These are phyloP conservation scores for Goffeauzyma gilvescens DNA, from an alignment of 768 basidiomycete genomes.

Conservation along the genomic window DNA sequence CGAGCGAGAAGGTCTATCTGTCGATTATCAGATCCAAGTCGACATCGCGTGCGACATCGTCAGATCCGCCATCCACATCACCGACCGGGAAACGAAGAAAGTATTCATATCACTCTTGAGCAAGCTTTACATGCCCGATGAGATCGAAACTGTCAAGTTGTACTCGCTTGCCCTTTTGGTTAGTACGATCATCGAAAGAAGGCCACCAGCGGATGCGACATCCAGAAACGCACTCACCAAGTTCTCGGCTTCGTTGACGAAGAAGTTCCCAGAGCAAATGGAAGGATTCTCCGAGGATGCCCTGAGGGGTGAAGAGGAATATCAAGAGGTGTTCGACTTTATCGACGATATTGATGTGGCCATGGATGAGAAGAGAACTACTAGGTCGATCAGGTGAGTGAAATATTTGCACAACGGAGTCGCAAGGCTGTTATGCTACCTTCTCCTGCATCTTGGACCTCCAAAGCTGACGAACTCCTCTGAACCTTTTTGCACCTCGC, in stretches of 20 bases:
- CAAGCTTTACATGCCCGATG: conserved; percentile 48
- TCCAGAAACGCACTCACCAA: conserved; percentile 51
- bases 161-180: conserved; percentile 41
- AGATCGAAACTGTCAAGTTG: conserved; percentile 50
- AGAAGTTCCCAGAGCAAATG: conserved; percentile 54
- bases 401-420: neutral
- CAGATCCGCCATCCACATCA: too few species aligned
- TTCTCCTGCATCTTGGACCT: neutral
- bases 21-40: conserved; percentile 37
- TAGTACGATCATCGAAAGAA: conserved; percentile 43
- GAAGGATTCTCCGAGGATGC: conserved; percentile 39
- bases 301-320: conserved; percentile 10
- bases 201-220: conserved; percentile 41
- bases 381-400: neutral
- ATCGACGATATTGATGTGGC: conserved; percentile 24
- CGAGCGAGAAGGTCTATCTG: conserved; percentile 34
- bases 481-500: neutral
- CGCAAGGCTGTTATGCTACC: neutral
- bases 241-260: conserved; percentile 48
- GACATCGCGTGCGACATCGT: conserved; percentile 45
- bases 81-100: conserved; percentile 47
- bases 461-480: neutral
- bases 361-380: neutral
- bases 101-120: conserved; percentile 45
- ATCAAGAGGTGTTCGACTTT: conserved; percentile 15